Evolutionary conservation across 179 eudicot species (phyloP), one percentile per base, ranked within the genome.

Genomic region (Pouteria campechiana): DNA sequence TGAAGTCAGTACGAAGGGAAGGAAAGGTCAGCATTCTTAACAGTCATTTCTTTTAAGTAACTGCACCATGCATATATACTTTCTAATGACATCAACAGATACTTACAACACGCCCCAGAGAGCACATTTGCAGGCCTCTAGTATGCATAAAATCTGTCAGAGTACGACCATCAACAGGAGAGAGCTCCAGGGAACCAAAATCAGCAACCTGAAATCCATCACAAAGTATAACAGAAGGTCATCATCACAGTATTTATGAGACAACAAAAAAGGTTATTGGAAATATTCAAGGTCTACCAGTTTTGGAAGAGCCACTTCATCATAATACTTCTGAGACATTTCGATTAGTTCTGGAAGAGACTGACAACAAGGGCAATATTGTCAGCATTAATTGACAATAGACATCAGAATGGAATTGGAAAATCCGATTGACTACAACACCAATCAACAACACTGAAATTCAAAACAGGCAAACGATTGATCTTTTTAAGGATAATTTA

Each of bases 131-230:
- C 41, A 92, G 96, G 52, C 99, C 99, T 73, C 99, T 81, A 36
- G 99, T 92, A 37, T 92, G 99, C 99, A 92, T 92, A 64, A 92
- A 92, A 61, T 92, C 99, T 48, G 99, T 87, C 47, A 92, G 54
- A 22, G 99, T 92, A 19, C 96, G 83, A 23, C 99, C 99, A 75
- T 92, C 99, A 41, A 92, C 99, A 27, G 99, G 99, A 21, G 99
- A 92, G 53, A 92, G 94, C 57, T 92, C 99, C 62, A 92, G 65
- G 44, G 99, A 92, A 59, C 99, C 99, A 75, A 92, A 92, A 80
- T 92, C 99, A 53, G 96, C 85, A 60, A 92, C 99, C 99, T 92
- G 76, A 32, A 15, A 14, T 28, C 28, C 35, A 72, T 7, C 30
- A 44, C 8, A n/a, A 29, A 47, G 25, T 50, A 32, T 28, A 7